Evolutionary conservation across 306 rosid species (phyloP), one percentile per base, ranked within the genome.

Genomic region (Quercus robur): DNA sequence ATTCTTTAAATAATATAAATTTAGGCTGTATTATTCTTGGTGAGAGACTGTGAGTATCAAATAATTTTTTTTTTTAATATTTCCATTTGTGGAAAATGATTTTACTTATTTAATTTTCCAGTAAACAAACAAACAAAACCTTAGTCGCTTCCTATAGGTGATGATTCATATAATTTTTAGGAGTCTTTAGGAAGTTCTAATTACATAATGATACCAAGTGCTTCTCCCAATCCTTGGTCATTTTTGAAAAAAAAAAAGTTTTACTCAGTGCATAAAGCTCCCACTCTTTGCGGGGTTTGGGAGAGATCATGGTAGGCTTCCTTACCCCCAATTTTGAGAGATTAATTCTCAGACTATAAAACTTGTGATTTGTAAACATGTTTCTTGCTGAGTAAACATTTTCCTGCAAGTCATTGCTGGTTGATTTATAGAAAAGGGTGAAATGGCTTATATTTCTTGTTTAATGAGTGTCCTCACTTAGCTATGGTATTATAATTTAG

Each of bases 361-460:
- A 61, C 15, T 61, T 61, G 67, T 25, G 19, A 63, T 28, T 63
- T 63, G 69, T 13, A 15, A 63, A 26, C 21, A 5, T 63, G 70
- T 63, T 28, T 26, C 41, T 26, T 26, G 28, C 20, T 62, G 17
- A 2, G 70, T 5, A 18, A 2, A 28, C 38, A 28, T 63, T 63
- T 63, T 63, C 70, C 41, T 26, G 35, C 7, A 63, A 28, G 17
- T 62, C 41, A 63, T 63, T 35, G 44, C 38, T 28, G n/a, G 20
- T 26, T 28, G 18, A 18, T 63, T 61, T 26, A 63, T 23, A 17
- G 44, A 13, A 26, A 63, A 28, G 70, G 38, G 70, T 26, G 20
- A 26, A 5, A 63, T 26, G 70, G 30, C 20, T 59, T 56, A 28
- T 83, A 41, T 78, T 74, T 25, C 68, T 26, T 78, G 73, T 78